phyloP scores from a whole-genome alignment of 768 basidiomycete genomes.

The Melanogaster broomeanus region DNA sequence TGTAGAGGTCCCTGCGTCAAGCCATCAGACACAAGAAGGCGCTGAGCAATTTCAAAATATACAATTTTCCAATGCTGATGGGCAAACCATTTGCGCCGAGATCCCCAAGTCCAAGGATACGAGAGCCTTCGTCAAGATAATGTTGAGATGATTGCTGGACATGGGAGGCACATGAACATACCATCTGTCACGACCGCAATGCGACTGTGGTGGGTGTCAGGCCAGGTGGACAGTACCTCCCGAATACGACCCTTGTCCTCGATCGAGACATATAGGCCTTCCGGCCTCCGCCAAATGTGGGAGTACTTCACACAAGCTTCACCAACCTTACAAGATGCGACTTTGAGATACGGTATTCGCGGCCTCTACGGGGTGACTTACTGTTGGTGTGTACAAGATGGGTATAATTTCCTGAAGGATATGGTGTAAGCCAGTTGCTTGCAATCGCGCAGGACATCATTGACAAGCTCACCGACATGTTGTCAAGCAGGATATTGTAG shows the following conservation, averaged over 20 bases:
- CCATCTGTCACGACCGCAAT: slow-evolving; percentile 84
- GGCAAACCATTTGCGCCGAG: slow-evolving; percentile 43
- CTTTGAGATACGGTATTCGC: slow-evolving; percentile 9
- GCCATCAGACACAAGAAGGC: not conserved
- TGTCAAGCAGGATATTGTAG: slow-evolving; percentile 60
- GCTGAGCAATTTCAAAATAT: slow-evolving; percentile 22
- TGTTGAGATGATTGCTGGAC: slow-evolving; percentile 6
- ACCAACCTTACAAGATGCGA: slow-evolving; percentile 47
- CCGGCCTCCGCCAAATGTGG: slow-evolving; percentile 65
- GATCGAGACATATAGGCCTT: slow-evolving; percentile 63
- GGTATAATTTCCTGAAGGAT: slow-evolving; percentile 54
- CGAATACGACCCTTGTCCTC: slow-evolving; percentile 66
- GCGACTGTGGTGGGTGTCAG: slow-evolving; percentile 44
- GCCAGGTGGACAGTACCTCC: slow-evolving; percentile 56
- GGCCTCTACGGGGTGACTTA: slow-evolving; percentile 25
- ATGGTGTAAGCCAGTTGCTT: slow-evolving; percentile 3
- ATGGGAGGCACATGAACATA: slow-evolving; percentile 5
- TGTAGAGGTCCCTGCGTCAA: slow-evolving; percentile 55
- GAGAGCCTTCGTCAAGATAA: slow-evolving; percentile 44
- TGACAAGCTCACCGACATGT: slow-evolving; percentile 51
- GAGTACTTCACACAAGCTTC: slow-evolving; percentile 74
- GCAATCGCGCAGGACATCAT: not conserved
- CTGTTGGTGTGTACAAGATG: slow-evolving; percentile 76
- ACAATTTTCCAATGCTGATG: slow-evolving; percentile 77
- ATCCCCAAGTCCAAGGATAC: slow-evolving; percentile 70